Evolutionary conservation across 208 protist species (phyloP).

Genomic region (Leishmania martiniquensis): DNA sequence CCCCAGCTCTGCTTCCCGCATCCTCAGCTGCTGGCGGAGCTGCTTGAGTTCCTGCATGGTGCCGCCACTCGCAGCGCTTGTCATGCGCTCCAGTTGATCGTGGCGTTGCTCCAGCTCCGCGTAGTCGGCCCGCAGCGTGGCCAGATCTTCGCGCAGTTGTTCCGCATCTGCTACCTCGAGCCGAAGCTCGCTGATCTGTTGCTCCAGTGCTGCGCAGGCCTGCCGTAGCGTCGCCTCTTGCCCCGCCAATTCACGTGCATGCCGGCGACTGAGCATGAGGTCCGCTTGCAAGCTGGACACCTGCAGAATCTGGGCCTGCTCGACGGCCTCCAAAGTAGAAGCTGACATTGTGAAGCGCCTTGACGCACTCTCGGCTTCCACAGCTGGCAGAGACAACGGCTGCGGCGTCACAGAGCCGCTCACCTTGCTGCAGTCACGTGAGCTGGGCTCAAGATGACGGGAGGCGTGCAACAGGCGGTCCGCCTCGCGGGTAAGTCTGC

Average conservation of each 20-base stretch:
- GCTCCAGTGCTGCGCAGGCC: constrained; percentile 22
- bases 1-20: constrained; percentile 32
- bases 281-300: constrained; percentile 65
- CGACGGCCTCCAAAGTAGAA: constrained; percentile 30
- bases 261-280: constrained; percentile 42
- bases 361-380: background rate
- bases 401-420: constrained; percentile 11
- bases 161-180: constrained; percentile 16
- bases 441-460: constrained; percentile 12
- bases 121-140: constrained; percentile 33
- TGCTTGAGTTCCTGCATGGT: constrained; percentile 31
- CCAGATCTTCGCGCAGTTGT: constrained; percentile 22
- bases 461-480: constrained; percentile 31
- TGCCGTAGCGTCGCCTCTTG: constrained; percentile 39
- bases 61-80: constrained; percentile 19
- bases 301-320: constrained; percentile 56
- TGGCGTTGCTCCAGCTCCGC: constrained; percentile 32
- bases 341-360: background rate
- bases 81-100: constrained; percentile 28
- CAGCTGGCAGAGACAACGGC: background rate
- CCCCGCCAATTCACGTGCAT: constrained; percentile 43
- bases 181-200: constrained; percentile 24
- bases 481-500: constrained; percentile 27
- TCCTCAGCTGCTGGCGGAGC: constrained; percentile 36
- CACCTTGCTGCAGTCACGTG: background rate